Percentiles rank a stretch among this genome's conserved stretches.
Evolutionary conservation across 345 rosid species (phyloP).

Genomic region (Geranium brycei): DNA sequence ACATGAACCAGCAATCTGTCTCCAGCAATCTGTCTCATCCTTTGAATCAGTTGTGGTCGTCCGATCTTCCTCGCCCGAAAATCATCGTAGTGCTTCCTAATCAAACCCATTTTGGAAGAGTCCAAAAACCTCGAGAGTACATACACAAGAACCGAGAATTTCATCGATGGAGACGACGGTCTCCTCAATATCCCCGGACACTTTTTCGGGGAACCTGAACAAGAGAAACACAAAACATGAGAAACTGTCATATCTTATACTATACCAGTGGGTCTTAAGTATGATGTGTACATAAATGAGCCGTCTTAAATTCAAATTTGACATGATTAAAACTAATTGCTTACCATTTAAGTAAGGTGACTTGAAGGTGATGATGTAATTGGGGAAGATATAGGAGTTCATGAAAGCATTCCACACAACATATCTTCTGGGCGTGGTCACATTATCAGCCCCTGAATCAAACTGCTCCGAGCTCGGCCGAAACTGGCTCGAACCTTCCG

Average conservation of each 20-base stretch:
- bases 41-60: neutral
- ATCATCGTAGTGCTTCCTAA: neutral
- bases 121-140: neutral
- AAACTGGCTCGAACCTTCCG: constrained; percentile 13
- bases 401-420: constrained; percentile 14
- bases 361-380: constrained; percentile 14
- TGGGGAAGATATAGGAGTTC: constrained; percentile 18
- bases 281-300: no score
- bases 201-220: neutral
- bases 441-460: constrained; percentile 16
- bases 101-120: neutral
- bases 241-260: no score
- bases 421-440: constrained; percentile 9
- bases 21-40: neutral
- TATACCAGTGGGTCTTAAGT: no score
- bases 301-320: no score
- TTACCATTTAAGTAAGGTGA: constrained; percentile 1
- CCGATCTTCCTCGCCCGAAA: neutral
- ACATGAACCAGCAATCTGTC: neutral
- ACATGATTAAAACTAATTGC: no score
- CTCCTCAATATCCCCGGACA: neutral
- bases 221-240: no score
- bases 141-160: neutral
- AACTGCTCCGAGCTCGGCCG: constrained; percentile 13
- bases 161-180: neutral